Conservation (phyloP, 2,329 filamentous ascomycete species). For the Penicillium sp. region DNA sequence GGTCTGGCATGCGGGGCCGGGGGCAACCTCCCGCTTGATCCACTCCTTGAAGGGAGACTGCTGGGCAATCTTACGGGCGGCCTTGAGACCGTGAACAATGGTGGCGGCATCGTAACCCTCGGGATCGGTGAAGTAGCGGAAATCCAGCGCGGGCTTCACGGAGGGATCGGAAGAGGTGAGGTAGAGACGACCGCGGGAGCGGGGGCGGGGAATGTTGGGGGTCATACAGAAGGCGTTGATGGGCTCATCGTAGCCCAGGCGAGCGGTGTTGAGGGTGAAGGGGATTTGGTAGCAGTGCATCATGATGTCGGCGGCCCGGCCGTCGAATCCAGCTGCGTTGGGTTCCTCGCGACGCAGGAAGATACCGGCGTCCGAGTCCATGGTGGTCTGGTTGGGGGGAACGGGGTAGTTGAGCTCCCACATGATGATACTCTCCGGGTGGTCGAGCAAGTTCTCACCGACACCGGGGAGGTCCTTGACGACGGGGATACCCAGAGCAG, state of each 20-base stretch:
- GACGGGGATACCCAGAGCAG: constrained; percentile 62
- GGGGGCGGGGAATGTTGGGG: constrained; percentile 84
- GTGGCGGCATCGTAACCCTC: constrained; percentile 85
- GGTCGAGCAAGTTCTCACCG: constrained; percentile 68
- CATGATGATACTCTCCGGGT: constrained; percentile 70
- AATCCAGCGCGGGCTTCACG: constrained; percentile 83
- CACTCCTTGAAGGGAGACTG: constrained; percentile 79
- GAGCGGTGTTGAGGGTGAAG: constrained; percentile 83
- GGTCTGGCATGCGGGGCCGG: constrained; percentile 73
- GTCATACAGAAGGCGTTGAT: constrained; percentile 91
- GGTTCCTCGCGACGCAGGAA: constrained; percentile 80
- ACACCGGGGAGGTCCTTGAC: constrained; percentile 66
- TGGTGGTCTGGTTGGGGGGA: constrained; percentile 80
- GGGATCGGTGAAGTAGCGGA: constrained; percentile 86
- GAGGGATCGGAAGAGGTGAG: constrained; percentile 75
- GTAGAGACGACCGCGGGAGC: constrained; percentile 77
- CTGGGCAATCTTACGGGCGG: constrained; percentile 76
- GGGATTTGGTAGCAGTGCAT: constrained; percentile 98
- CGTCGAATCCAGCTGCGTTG: constrained; percentile 73
- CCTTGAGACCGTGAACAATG: constrained; percentile 76
- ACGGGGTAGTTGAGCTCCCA: constrained; percentile 83
- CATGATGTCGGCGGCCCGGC: constrained; percentile 84
- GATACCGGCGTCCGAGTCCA: constrained; percentile 88
- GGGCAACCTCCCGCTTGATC: constrained; percentile 82
- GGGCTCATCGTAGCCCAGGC: constrained; percentile 74